Evolutionary conservation across 192 early-diverging fungal genomes (phyloP).

Genomic region (Podila epigama): DNA sequence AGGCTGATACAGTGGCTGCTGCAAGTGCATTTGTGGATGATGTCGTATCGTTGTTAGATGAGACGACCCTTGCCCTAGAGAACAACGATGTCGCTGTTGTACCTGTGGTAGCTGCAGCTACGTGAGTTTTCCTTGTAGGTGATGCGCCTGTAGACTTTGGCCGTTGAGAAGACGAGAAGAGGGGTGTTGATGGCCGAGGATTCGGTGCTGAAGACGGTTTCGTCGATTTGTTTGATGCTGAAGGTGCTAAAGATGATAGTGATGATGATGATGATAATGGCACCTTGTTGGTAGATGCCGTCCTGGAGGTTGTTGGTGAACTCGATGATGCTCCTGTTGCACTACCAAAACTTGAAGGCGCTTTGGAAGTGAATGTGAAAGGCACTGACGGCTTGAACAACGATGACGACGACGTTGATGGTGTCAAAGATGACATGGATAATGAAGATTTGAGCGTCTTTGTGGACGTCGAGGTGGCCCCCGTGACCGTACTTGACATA

Average conservation of each 20-base stretch:
- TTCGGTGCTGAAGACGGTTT: not conserved
- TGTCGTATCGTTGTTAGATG: not conserved
- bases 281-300: not conserved
- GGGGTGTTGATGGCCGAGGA: not conserved
- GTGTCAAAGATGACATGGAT: not conserved
- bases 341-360: constrained; percentile 9
- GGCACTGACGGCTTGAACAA: constrained; percentile 1
- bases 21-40: not conserved
- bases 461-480: no score
- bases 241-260: not conserved
- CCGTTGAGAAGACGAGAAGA: not conserved
- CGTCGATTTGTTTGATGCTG: not conserved
- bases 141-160: not conserved
- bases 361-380: constrained; percentile 3
- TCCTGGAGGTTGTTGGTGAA: not conserved
- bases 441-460: no score
- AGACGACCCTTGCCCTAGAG: not conserved
- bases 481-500: not conserved
- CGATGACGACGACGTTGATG: not conserved
- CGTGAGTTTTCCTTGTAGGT: not conserved
- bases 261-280: not conserved
- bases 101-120: not conserved
- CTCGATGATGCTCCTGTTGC: not conserved
- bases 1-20: not conserved
- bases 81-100: not conserved